Conservation (phyloP, 306 rosid genomes). For the Cajanus cajan region DNA sequence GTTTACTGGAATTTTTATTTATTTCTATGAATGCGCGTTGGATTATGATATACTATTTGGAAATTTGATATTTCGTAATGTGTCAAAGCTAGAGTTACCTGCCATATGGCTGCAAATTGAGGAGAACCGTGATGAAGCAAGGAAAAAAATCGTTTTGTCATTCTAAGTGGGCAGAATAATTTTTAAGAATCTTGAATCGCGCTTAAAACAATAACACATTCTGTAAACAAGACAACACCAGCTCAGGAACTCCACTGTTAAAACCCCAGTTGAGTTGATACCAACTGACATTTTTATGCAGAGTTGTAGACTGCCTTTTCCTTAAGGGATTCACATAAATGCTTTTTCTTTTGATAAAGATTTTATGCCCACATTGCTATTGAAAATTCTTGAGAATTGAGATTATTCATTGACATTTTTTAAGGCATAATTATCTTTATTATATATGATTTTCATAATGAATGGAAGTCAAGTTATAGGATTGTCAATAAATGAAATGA, state of each 20-base stretch:
- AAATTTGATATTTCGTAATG: slow-evolving; percentile 14
- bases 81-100: slow-evolving; percentile 15
- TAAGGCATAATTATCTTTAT: not conserved
- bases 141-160: not conserved
- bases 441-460: not conserved
- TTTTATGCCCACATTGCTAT: not conserved
- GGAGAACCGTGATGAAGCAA: not conserved
- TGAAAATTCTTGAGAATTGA: not conserved
- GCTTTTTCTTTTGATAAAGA: slow-evolving; percentile 9
- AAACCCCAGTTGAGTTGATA: not conserved
- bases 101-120: slow-evolving; percentile 18
- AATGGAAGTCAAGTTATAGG: slow-evolving; percentile 9
- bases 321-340: slow-evolving; percentile 6
- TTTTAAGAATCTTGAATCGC: slow-evolving; percentile 17
- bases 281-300: not conserved
- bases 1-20: slow-evolving; percentile 5
- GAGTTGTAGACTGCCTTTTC: slow-evolving; percentile 2
- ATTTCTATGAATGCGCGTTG: not conserved
- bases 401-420: not conserved
- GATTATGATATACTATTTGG: slow-evolving; percentile 13
- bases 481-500: not conserved
- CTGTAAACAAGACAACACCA: not conserved
- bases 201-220: not conserved
- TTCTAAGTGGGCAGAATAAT: slow-evolving; percentile 2
- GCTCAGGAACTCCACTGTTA: not conserved